A percentile compares a stretch with the other conserved stretches of the same genome.
Evolutionary conservation across 345 rosid species (phyloP).

Genomic region (Psidium friedrichsthalianum): DNA sequence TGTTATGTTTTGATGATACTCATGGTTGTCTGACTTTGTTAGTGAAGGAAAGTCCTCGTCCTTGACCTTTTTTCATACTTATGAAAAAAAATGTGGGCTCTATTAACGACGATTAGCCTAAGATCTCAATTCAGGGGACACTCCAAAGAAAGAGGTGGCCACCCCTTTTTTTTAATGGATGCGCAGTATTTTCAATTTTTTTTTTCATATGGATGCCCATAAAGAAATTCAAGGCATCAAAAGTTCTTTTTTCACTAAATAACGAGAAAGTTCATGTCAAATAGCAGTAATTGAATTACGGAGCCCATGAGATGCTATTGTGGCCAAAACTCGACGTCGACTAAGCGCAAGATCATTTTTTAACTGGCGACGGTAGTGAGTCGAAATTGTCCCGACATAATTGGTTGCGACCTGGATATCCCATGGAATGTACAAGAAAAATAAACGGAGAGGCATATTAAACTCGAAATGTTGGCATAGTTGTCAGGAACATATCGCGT

Average conservation of each 20-base stretch:
- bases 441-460: rapidly evolving
- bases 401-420: neutral
- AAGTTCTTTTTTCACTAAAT: neutral
- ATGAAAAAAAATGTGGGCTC: neutral
- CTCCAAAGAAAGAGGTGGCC: neutral
- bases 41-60: too few species aligned
- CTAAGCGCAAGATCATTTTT: neutral
- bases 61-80: too few species aligned
- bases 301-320: neutral
- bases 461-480: neutral
- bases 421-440: neutral
- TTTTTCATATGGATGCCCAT: neutral
- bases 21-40: too few species aligned
- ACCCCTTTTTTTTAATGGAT: neutral
- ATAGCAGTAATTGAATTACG: neutral
- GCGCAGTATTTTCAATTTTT: too few species aligned
- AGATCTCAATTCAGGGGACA: neutral
- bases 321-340: neutral
- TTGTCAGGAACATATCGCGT: neutral
- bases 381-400: neutral
- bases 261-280: neutral
- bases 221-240: neutral
- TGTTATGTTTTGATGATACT: too few species aligned
- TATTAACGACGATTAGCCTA: neutral
- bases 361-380: neutral